Evolutionary conservation across 257 asterid species (phyloP).

Genomic region (Perilla frutescens): DNA sequence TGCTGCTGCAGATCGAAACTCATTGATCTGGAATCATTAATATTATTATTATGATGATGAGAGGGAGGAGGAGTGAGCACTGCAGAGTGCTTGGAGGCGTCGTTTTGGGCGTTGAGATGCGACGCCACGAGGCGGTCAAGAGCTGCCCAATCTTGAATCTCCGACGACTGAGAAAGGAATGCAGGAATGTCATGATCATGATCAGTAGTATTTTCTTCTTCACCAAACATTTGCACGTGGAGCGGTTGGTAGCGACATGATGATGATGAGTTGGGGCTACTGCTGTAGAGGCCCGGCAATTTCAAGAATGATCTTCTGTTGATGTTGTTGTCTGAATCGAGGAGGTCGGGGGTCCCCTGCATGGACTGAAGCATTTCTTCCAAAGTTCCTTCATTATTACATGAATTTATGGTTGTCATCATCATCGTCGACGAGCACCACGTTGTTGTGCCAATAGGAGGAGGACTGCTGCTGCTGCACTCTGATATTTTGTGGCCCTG

Average conservation of each 20-base stretch:
- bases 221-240: slow-evolving; percentile 24
- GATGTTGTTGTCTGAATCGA: slow-evolving; percentile 5
- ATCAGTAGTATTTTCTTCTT: slow-evolving; percentile 1
- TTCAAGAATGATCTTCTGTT: slow-evolving; percentile 29
- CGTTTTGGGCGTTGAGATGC: slow-evolving; percentile 44
- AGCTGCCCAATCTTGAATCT: slow-evolving; percentile 52
- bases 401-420: slow-evolving; percentile 17
- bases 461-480: not conserved
- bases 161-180: slow-evolving; percentile 10
- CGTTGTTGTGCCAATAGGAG: slow-evolving; percentile 21
- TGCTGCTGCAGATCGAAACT: slow-evolving; percentile 3
- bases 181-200: not conserved
- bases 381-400: slow-evolving; percentile 39
- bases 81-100: slow-evolving; percentile 32
- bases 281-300: slow-evolving; percentile 47
- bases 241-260: slow-evolving; percentile 27
- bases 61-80: not conserved
- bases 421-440: not conserved
- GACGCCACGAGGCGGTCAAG: slow-evolving; percentile 53
- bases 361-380: slow-evolving; percentile 51
- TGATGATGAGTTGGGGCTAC: slow-evolving; percentile 24
- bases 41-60: slow-evolving; percentile 1
- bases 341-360: slow-evolving; percentile 24
- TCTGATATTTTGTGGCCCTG: slow-evolving; percentile 28
- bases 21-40: not conserved